A percentile compares a stretch with the other conserved stretches of the same genome.
These are phyloP conservation scores for Thielaviopsis euricoi DNA, from an alignment of 2,329 filamentous ascomycete species.

Conservation along the genomic window DNA sequence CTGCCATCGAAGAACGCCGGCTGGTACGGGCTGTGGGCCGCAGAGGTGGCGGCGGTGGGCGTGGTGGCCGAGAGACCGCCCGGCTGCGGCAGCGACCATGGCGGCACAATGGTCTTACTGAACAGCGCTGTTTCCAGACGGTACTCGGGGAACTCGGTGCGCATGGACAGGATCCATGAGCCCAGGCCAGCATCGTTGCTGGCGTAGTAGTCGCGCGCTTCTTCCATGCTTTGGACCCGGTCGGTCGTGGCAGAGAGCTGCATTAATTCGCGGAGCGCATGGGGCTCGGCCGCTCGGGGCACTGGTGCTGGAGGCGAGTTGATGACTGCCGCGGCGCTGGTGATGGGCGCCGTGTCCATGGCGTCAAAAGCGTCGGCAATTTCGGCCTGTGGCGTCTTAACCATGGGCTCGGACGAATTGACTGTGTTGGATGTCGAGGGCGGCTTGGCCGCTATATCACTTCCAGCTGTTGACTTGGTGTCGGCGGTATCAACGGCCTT, in stretches of 20 bases:
- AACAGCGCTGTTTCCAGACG: constrained; percentile 22
- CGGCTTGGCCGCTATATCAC: no score
- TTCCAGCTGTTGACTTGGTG: no score
- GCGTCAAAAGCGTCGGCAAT: background rate
- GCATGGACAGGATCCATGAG: constrained; percentile 7
- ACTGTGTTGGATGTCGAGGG: no score
- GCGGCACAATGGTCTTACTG: constrained; percentile 13
- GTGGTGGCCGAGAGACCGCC: no score
- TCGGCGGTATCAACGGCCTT: no score
- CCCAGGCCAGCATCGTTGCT: background rate
- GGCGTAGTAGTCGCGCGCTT: constrained; percentile 5
- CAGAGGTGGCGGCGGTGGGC: constrained; percentile 15
- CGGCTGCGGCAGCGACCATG: constrained; percentile 12
- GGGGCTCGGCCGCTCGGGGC: constrained; percentile 3
- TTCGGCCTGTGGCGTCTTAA: background rate
- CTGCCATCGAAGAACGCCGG: constrained; percentile 40
- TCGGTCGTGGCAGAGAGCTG: background rate
- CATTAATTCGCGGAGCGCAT: constrained; percentile 5
- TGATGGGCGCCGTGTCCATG: background rate
- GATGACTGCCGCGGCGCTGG: constrained; percentile 5
- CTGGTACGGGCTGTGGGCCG: constrained; percentile 32
- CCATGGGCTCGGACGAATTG: no score
- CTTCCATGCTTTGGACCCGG: constrained; percentile 4
- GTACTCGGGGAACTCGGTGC: constrained; percentile 30
- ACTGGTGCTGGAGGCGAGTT: background rate